Evolutionary conservation across 192 early-diverging fungal genomes (phyloP), one percentile per base, ranked within the genome.

Genomic region (Physocladia obscura): DNA sequence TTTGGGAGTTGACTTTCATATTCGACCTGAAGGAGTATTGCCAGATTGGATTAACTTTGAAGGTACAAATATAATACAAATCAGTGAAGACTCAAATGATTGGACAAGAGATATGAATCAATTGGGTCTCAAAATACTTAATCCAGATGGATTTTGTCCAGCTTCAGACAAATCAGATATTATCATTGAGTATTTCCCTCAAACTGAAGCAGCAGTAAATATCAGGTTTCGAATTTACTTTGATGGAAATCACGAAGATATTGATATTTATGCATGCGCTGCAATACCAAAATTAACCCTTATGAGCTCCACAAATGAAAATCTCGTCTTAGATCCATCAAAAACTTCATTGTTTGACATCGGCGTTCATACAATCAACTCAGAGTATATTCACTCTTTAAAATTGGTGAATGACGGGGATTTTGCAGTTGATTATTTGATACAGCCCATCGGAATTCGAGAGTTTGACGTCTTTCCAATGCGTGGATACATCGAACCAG

Each of bases 391-490:
- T 30, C 62, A 75, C 22, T 60, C 62, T 0, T 52, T 88, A 27
- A 72, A 82, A 31, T 67, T 88, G 15, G 67, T 62, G 21, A 88
- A 88, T 60, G 81, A 83, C 13, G 81, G 83, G 3, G 75, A 82
- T 1, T 88, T 88, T 73, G 82, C 82, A 15, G 50, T 85, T 3
- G 85, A 88, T 51, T 88, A 73, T 54, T 69, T 88, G 11, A 76
- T 88, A 32, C 79, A 88, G 62, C 87, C 87, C 11, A 78, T 84
- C 22, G 70, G 79, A 36, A 74, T 81, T 30, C 71, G 38, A 4
- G 87, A 88, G 52, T 88, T 81, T 59, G 79, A 82, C 24, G 71
- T 88, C 8, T 76, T 61, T 17, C 87, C 87, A 17, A 57, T 81
- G 34, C 71, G 84, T 22, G 87, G 87, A 2, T 87, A 74, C 68